Conservation (phyloP, 1,284 basidiomycete species). For the Ustilago tritici region DNA sequence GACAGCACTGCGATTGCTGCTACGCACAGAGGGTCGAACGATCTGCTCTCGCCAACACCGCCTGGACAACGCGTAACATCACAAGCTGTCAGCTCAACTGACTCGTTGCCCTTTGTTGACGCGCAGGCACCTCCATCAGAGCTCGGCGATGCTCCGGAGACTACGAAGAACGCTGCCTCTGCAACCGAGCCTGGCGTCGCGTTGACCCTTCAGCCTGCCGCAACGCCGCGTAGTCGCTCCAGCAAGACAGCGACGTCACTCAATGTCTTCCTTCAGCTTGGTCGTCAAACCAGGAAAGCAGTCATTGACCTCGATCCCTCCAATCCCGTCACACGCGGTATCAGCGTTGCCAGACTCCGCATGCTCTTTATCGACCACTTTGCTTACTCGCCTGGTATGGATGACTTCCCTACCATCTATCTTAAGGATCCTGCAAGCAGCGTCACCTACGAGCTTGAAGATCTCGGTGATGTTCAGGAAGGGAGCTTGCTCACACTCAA, state of each 20-base stretch:
- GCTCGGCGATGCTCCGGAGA: conserved; percentile 12
- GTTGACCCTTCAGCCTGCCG: background rate
- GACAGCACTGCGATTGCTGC: conserved; percentile 2
- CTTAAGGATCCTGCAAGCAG: conserved; percentile 90
- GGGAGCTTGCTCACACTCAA: conserved; percentile 89
- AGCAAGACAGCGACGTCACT: conserved; percentile 16
- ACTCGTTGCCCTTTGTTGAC: conserved; percentile 56
- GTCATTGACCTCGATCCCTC: conserved; percentile 73
- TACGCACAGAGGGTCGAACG: conserved; percentile 7
- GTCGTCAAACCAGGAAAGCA: conserved; percentile 90
- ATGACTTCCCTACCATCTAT: conserved; percentile 95
- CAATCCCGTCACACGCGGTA: conserved; percentile 52
- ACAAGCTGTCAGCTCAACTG: conserved; percentile 48
- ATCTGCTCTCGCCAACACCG: conserved; percentile 24
- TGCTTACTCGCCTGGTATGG: conserved; percentile 86
- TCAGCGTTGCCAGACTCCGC: conserved; percentile 80
- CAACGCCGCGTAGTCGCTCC: conserved; percentile 19
- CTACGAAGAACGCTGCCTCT: background rate
- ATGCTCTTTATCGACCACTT: conserved; percentile 95
- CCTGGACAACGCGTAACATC: conserved; percentile 28
- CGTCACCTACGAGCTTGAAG: conserved; percentile 94
- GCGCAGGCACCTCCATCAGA: conserved; percentile 32
- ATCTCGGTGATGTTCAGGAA: conserved; percentile 90
- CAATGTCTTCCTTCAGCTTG: conserved; percentile 86
- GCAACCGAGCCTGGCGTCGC: background rate